phyloP scores from a whole-genome alignment of 2,329 filamentous ascomycete species.

The Beauveria rudraprayagi region DNA sequence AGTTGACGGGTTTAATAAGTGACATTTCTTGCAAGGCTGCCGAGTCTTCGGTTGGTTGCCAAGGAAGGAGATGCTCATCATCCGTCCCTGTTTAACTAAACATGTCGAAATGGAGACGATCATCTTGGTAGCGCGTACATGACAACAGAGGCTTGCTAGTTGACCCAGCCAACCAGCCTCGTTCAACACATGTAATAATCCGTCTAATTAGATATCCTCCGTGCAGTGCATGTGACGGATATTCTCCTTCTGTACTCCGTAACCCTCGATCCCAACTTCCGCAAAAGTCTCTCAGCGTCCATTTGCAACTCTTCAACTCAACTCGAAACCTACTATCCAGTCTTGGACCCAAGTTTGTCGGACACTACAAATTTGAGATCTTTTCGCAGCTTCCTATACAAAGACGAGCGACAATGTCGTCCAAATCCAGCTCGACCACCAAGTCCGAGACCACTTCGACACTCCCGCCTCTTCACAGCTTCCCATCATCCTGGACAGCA shows the following conservation, averaged over 20 bases:
- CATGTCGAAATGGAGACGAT: background rate
- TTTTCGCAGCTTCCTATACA: background rate
- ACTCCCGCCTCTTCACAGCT: background rate
- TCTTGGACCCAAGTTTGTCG: background rate
- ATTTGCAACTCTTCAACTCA: background rate
- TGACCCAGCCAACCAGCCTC: background rate
- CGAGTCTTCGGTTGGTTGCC: background rate
- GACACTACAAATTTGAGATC: background rate
- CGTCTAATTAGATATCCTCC: background rate
- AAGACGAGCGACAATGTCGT: background rate
- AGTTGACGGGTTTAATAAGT: background rate
- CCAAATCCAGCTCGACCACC: background rate
- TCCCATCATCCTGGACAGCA: conserved; percentile 12
- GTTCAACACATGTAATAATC: background rate
- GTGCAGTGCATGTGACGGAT: background rate
- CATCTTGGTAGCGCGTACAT: background rate
- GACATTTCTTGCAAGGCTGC: background rate
- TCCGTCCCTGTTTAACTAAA: background rate
- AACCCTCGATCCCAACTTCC: background rate
- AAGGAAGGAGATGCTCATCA: background rate
- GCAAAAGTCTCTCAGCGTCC: background rate
- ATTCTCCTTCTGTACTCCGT: background rate
- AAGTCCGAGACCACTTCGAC: background rate
- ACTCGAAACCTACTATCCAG: background rate
- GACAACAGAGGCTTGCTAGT: background rate